Conservation (phyloP, 2,329 filamentous ascomycete species). For the Septoria linicola region DNA sequence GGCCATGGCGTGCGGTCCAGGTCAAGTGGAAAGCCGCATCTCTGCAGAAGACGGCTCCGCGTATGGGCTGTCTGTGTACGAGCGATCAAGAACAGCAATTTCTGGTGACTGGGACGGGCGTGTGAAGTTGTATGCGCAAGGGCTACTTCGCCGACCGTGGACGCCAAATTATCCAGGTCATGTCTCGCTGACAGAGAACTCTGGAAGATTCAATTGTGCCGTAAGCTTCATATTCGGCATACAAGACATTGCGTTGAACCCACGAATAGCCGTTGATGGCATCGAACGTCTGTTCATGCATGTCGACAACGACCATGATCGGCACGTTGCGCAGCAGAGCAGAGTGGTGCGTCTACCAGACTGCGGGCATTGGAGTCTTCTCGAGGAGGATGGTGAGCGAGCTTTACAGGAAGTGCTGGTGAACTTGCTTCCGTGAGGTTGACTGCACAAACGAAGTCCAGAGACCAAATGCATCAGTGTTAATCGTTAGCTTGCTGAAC, state of each 20-base stretch:
- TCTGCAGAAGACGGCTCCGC: constrained; percentile 31
- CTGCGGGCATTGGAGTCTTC: constrained; percentile 55
- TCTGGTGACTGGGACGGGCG: constrained; percentile 52
- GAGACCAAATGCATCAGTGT: no score
- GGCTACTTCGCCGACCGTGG: constrained; percentile 49
- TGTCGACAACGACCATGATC: constrained; percentile 3
- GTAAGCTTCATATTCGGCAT: constrained; percentile 56
- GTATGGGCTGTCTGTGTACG: constrained; percentile 45
- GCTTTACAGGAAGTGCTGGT: constrained; percentile 19
- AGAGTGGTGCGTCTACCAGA: constrained; percentile 52
- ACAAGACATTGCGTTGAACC: constrained; percentile 53
- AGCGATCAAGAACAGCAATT: constrained; percentile 38
- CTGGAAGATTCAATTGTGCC: constrained; percentile 46
- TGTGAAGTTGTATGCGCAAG: constrained; percentile 56
- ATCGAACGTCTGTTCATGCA: constrained; percentile 50
- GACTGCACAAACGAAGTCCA: no score
- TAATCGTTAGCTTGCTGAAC: no score
- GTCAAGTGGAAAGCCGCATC: constrained; percentile 45
- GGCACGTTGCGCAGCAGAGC: neutral
- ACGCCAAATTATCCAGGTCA: constrained; percentile 24
- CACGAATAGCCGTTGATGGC: constrained; percentile 51
- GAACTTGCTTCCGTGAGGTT: no score
- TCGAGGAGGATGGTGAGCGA: constrained; percentile 41
- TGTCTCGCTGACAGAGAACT: neutral
- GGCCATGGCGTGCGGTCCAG: constrained; percentile 54